Conservation (phyloP, 2,329 filamentous ascomycete species). For the Pseudopyrenochaeta lycopersici region DNA sequence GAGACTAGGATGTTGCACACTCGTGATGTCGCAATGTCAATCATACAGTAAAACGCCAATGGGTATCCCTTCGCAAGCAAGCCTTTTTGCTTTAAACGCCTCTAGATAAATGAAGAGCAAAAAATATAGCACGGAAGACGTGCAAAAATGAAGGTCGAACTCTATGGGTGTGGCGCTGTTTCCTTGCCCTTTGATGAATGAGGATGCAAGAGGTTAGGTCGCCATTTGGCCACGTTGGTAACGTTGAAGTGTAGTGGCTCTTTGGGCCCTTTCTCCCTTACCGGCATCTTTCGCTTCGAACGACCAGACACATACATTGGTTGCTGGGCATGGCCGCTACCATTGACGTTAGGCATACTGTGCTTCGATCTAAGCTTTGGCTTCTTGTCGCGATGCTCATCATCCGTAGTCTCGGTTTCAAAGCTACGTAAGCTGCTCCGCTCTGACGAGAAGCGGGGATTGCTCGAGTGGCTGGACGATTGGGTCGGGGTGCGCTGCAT, state of each 20-base stretch:
- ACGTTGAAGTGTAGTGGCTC: conserved; percentile 52
- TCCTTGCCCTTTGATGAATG: conserved; percentile 50
- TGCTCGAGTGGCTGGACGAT: conserved; percentile 26
- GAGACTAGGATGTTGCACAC: not conserved
- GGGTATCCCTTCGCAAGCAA: conserved; percentile 34
- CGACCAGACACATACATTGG: conserved; percentile 52
- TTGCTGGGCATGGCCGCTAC: conserved; percentile 31
- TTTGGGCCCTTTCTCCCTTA: conserved; percentile 48
- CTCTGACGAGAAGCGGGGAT: conserved; percentile 43
- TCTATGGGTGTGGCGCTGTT: conserved; percentile 27
- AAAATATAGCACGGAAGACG: conserved; percentile 5
- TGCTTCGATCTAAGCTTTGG: conserved; percentile 49
- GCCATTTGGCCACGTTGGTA: conserved; percentile 46
- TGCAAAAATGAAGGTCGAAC: not conserved
- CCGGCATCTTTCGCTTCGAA: conserved; percentile 53
- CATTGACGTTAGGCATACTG: conserved; percentile 43
- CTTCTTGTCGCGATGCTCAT: conserved; percentile 53
- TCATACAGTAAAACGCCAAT: conserved; percentile 27
- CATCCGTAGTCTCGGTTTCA: conserved; percentile 46
- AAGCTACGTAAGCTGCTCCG: conserved; percentile 49
- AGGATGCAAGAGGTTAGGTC: conserved; percentile 42
- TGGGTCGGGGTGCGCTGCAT: conserved; percentile 21
- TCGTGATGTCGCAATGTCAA: conserved; percentile 1
- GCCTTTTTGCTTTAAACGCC: conserved; percentile 33
- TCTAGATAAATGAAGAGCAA: conserved; percentile 4